phyloP scores from a whole-genome alignment of 305 asterid genomes.

The Solanum hybrid region DNA sequence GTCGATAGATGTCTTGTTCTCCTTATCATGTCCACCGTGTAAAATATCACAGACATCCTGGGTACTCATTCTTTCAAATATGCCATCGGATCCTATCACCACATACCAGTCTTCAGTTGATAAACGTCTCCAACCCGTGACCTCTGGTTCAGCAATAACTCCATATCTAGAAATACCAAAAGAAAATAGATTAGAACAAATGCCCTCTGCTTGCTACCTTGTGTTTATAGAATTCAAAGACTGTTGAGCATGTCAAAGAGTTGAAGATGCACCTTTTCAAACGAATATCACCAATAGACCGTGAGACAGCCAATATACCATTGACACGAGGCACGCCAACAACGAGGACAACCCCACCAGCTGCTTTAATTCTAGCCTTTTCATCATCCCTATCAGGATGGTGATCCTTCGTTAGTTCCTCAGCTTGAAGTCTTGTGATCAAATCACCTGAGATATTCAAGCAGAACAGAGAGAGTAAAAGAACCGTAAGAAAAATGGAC shows the following conservation, averaged over 20 bases:
- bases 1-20: constrained; percentile 4
- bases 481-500: not conserved
- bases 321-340: constrained; percentile 56
- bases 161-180: constrained; percentile 39
- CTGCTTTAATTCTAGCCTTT: constrained; percentile 55
- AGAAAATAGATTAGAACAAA: not conserved
- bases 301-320: constrained; percentile 59
- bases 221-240: not conserved
- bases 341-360: constrained; percentile 48
- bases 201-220: not conserved
- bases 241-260: not conserved
- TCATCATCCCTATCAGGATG: constrained; percentile 82
- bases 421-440: constrained; percentile 18
- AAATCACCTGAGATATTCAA: constrained; percentile 11
- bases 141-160: constrained; percentile 64
- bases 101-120: constrained; percentile 26
- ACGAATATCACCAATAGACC: constrained; percentile 60
- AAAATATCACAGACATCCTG: constrained; percentile 41
- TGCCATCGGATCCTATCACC: constrained; percentile 61
- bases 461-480: not conserved
- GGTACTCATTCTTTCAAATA: constrained; percentile 50
- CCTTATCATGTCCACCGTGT: not conserved
- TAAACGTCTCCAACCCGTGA: constrained; percentile 41
- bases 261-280: constrained; percentile 35
- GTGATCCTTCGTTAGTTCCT: constrained; percentile 69